Evolutionary conservation across 352 stramenopile genomes (phyloP), one percentile per base, ranked within the genome.

Genomic region (Thalassiosira mediterranea): DNA sequence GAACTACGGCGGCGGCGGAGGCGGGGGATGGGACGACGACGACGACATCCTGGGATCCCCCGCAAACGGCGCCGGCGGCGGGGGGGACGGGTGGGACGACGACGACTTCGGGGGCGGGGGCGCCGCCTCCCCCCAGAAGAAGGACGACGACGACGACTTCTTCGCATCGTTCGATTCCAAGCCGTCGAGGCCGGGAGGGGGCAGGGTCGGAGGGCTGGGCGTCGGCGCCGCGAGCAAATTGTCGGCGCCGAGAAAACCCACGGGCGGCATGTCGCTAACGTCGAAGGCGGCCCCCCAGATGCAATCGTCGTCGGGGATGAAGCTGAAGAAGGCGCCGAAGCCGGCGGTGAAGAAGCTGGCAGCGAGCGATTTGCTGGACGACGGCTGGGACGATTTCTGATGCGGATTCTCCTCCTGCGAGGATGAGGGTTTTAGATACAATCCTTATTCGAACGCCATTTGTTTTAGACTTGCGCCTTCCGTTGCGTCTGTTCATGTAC

Each of bases 331-430:
- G 38, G 37, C 62, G 44, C 19, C 17, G 64, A 88, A 78, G 19
- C 69, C 74, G n/a, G 72, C 67, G 21, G 65, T 88, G 10, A 88
- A 74, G 38, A 91, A 91, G 58, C 44, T 91, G 10, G 60, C 68
- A 7, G 48, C 76, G 4, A 70, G 68, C 63, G 71, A 82, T 60
- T 64, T 83, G 38, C 62, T 89, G 37, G 68, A 72, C 32, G 83
- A 90, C 72, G 86, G 82, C 15, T 92, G 86, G 86, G 83, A 92
- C 76, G 86, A 92, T 44, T 92, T 92, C 76, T 92, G 79, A 78
- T 5, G 15, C 11, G 17, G n/a, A 47, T 57, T n/a, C n/a, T n/a
- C n/a, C n/a, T n/a, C n/a, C n/a, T n/a, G n/a, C n/a, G n/a, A n/a
- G n/a, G n/a, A n/a, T n/a, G n/a, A n/a, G n/a, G n/a, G n/a, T n/a